These are phyloP conservation scores for Boletus vermiculosoides DNA, from an alignment of 768 basidiomycete genomes.

Conservation along the genomic window DNA sequence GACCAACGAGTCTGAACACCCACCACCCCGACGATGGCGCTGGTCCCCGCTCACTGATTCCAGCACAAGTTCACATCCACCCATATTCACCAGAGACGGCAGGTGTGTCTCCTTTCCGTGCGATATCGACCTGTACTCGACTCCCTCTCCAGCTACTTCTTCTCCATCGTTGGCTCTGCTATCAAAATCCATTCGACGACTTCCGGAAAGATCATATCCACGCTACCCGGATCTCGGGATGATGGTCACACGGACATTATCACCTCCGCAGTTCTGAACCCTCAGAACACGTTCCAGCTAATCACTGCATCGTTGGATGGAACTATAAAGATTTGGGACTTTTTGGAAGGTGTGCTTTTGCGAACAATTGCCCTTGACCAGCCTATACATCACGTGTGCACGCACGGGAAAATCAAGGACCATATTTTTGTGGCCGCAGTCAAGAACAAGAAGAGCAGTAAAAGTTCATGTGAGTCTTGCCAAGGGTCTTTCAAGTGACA, in stretches of 20 bases:
- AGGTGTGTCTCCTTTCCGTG: slow-evolving; percentile 47
- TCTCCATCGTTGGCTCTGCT: slow-evolving; percentile 75
- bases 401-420: slow-evolving; percentile 67
- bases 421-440: slow-evolving; percentile 67
- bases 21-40: slow-evolving; percentile 37
- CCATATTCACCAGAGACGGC: slow-evolving; percentile 87
- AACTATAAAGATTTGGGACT: slow-evolving; percentile 90
- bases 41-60: slow-evolving; percentile 75
- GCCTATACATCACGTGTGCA: slow-evolving; percentile 69
- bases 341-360: slow-evolving; percentile 77
- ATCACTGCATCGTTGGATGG: slow-evolving; percentile 85
- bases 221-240: slow-evolving; percentile 57
- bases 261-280: slow-evolving; percentile 74
- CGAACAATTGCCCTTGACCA: slow-evolving; percentile 69
- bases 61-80: slow-evolving; percentile 58
- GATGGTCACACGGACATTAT: slow-evolving; percentile 50
- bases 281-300: slow-evolving; percentile 86
- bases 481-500: not conserved
- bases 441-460: slow-evolving; percentile 47
- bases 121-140: slow-evolving; percentile 15
- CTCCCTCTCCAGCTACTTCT: slow-evolving; percentile 68
- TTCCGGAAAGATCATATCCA: slow-evolving; percentile 79
- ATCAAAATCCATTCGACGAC: slow-evolving; percentile 83
- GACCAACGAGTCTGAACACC: not conserved
- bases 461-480: slow-evolving; percentile 21